These are phyloP conservation scores for Serendipita sp. DNA, from an alignment of 768 basidiomycete species.

Conservation along the genomic window DNA sequence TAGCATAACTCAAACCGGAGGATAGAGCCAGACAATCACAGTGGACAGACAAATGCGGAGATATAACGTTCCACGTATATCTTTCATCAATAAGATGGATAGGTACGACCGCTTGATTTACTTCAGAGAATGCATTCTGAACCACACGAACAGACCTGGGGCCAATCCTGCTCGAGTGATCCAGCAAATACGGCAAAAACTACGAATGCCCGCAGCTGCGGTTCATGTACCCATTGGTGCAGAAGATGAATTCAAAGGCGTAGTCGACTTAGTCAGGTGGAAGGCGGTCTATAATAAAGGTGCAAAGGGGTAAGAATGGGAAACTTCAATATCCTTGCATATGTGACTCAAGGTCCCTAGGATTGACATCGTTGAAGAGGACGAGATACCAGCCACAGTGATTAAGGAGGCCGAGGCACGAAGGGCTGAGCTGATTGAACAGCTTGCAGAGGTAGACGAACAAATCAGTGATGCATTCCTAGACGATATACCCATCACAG, in stretches of 20 bases:
- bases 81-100: conserved; percentile 99
- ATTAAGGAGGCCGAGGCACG: conserved; percentile 65
- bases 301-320: conserved; percentile 60
- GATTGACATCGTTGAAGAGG: conserved; percentile 57
- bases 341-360: conserved; percentile 24
- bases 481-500: conserved; percentile 62
- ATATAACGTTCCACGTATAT: conserved; percentile 88
- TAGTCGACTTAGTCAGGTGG: conserved; percentile 90
- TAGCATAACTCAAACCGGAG: not conserved
- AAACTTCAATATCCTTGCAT: not conserved
- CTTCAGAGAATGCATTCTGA: not conserved
- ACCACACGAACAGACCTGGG: conserved; percentile 49
- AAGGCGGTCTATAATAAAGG: conserved; percentile 91
- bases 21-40: conserved; percentile 91
- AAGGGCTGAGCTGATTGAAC: conserved; percentile 82
- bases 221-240: conserved; percentile 90
- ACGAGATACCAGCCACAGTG: conserved; percentile 73
- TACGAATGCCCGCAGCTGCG: conserved; percentile 84
- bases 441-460: conserved; percentile 93
- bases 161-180: conserved; percentile 96
- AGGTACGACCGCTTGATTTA: conserved; percentile 30
- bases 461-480: conserved; percentile 84
- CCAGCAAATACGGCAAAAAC: conserved; percentile 77
- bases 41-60: conserved; percentile 98
- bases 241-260: conserved; percentile 76